Conservation (phyloP, 176 grass and related monocot species). For the Carex cristatella region DNA sequence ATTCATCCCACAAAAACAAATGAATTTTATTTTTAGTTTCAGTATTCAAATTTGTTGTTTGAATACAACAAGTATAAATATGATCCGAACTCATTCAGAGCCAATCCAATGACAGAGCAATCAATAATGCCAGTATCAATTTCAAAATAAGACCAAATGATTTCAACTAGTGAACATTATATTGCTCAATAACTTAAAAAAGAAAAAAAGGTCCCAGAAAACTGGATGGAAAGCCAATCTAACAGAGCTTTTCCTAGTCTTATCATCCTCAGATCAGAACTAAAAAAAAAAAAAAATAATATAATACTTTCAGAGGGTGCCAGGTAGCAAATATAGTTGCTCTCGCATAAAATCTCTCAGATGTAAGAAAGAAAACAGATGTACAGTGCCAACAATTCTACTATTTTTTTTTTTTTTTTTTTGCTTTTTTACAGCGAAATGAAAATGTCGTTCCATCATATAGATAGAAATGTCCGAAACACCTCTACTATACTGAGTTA, state of each 20-base stretch:
- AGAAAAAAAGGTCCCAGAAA: neutral
- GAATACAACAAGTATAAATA: no score
- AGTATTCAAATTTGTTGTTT: no score
- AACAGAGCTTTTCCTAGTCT: neutral
- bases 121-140: no score
- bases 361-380: constrained; percentile 14
- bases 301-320: neutral
- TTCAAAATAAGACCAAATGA: no score
- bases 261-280: neutral
- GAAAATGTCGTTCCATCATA: neutral
- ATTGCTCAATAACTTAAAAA: neutral
- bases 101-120: no score
- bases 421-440: constrained; percentile 2
- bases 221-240: neutral
- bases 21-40: no score
- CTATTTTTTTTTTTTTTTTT: neutral
- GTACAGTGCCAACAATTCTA: constrained; percentile 25
- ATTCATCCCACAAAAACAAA: no score
- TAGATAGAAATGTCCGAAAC: constrained; percentile 22
- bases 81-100: no score
- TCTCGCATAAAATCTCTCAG: neutral
- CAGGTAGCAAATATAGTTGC: neutral
- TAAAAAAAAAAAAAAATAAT: neutral
- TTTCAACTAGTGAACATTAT: neutral
- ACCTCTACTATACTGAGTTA: neutral